These are phyloP conservation scores for Rhododendron williamsianum DNA, from an alignment of 148 eudicot genomes.

Conservation along the genomic window DNA sequence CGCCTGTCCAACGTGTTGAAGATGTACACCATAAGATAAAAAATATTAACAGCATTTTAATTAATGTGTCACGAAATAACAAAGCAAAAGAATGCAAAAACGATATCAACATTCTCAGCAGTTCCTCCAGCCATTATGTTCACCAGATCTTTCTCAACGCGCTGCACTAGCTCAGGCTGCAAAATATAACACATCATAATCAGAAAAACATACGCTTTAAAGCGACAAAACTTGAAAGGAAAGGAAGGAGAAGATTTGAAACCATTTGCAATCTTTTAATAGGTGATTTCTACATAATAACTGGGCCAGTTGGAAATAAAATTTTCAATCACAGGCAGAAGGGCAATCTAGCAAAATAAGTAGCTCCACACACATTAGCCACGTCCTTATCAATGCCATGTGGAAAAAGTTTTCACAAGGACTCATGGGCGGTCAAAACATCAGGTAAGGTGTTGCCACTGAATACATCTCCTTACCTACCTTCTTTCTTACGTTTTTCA, in stretches of 20 bases:
- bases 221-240: neutral
- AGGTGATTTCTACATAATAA: neutral
- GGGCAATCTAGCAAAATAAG: no score
- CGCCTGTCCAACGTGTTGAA: constrained; percentile 37
- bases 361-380: no score
- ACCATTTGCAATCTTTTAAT: neutral
- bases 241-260: neutral
- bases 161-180: constrained; percentile 92
- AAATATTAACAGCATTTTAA: no score
- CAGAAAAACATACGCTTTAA: neutral
- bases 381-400: neutral
- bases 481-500: neutral
- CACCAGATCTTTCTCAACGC: constrained; percentile 74
- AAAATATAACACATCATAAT: constrained; percentile 12
- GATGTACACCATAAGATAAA: constrained; percentile 22
- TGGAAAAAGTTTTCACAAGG: no score
- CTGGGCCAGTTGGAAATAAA: neutral
- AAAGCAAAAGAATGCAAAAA: constrained; percentile 10
- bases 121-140: constrained; percentile 89
- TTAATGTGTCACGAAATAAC: constrained; percentile 38
- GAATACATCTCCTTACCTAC: neutral
- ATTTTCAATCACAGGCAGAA: no score
- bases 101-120: constrained; percentile 62
- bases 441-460: neutral
- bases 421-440: neutral